Evolutionary conservation across 176 grass and related monocot genomes (phyloP).

Genomic region (Cocos nucifera): DNA sequence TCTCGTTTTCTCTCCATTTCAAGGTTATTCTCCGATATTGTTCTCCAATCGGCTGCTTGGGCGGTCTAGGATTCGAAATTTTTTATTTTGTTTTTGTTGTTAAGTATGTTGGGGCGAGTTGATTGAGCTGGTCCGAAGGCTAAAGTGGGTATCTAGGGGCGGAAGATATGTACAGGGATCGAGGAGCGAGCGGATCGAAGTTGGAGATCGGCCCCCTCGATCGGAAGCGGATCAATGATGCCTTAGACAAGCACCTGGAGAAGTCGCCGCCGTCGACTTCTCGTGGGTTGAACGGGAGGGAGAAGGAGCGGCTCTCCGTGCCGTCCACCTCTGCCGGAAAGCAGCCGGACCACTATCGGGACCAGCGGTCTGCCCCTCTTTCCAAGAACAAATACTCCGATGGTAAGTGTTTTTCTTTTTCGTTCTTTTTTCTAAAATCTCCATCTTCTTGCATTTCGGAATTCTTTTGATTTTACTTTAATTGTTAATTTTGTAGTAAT

Average conservation of each 20-base stretch:
- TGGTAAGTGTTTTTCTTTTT: slow-evolving; percentile 1
- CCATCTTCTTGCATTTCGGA: background rate
- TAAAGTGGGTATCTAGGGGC: background rate
- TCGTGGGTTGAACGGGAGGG: background rate
- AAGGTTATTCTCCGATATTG: too few relatives aligned
- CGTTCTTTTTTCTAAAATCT: background rate
- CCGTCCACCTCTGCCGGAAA: background rate
- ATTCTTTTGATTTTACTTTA: background rate
- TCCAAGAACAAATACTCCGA: slow-evolving; percentile 10
- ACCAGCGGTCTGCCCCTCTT: background rate
- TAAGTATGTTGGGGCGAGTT: background rate
- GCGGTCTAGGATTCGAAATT: too few relatives aligned
- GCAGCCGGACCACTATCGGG: background rate
- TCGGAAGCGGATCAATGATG: slow-evolving; percentile 5
- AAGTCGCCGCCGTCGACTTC: background rate
- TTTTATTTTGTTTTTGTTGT: background rate
- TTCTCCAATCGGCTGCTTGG: too few relatives aligned
- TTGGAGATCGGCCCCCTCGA: background rate
- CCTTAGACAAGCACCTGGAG: slow-evolving; percentile 7
- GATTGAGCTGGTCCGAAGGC: background rate
- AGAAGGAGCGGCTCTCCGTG: background rate
- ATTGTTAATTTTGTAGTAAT: background rate
- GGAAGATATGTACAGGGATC: slow-evolving; percentile 1
- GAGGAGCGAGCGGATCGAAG: background rate
- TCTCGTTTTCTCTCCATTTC: too few relatives aligned